Conservation (phyloP, 441 rosid genomes). For the Gossypium davidsonii region DNA sequence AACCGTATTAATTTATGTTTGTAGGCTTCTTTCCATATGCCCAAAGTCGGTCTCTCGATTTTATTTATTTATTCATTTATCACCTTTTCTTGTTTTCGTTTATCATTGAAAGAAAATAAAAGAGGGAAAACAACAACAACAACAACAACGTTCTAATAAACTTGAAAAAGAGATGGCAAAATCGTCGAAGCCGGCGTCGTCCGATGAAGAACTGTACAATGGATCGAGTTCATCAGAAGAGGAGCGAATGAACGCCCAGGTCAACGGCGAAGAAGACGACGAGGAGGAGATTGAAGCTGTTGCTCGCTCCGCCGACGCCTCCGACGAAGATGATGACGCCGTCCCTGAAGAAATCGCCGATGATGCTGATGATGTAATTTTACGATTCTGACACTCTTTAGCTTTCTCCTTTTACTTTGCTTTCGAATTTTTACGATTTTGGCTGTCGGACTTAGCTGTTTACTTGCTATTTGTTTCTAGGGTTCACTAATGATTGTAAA, state of each 20-base stretch:
- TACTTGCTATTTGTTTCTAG: background rate
- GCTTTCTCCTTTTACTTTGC: background rate
- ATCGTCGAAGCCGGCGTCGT: slow-evolving; percentile 53
- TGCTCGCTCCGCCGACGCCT: slow-evolving; percentile 79
- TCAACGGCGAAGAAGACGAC: slow-evolving; percentile 62
- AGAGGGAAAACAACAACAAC: too few species aligned
- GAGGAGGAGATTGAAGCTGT: slow-evolving; percentile 93
- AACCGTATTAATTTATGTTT: background rate
- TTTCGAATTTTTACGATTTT: background rate
- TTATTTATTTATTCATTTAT: background rate
- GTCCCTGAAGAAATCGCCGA: slow-evolving; percentile 34
- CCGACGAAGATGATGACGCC: slow-evolving; percentile 49
- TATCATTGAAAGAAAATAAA: background rate
- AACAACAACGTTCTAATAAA: slow-evolving; percentile 33
- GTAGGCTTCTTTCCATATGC: background rate
- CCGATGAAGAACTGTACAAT: slow-evolving; percentile 58
- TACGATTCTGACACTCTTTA: background rate
- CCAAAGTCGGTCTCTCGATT: slow-evolving; percentile 8
- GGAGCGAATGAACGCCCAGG: slow-evolving; percentile 58
- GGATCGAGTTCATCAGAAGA: slow-evolving; percentile 56
- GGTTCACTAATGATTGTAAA: background rate
- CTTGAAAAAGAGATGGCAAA: slow-evolving; percentile 40
- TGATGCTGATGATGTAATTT: slow-evolving; percentile 48
- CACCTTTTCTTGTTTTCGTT: background rate
- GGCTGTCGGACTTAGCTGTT: background rate